Conservation (phyloP, 768 basidiomycete genomes). For the Amanita brunnescens region DNA sequence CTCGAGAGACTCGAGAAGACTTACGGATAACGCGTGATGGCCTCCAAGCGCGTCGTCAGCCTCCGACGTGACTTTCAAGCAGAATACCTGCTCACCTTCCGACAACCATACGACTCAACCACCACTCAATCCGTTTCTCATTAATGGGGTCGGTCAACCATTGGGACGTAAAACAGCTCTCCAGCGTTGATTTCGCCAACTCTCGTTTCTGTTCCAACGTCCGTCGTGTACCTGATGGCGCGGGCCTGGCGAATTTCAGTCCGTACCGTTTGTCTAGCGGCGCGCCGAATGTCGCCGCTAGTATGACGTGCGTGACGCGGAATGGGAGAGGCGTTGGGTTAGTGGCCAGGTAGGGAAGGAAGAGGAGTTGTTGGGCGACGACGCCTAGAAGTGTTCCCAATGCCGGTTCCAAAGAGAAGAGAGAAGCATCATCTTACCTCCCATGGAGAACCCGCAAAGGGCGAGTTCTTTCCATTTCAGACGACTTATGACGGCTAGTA, state of each 20-base stretch:
- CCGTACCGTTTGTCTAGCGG: background rate
- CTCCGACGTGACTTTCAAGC: background rate
- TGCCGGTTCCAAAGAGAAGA: no score
- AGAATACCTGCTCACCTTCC: background rate
- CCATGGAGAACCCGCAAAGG: slow-evolving; percentile 45
- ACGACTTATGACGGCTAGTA: slow-evolving; percentile 27
- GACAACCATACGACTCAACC: slow-evolving; percentile 20
- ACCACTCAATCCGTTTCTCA: slow-evolving; percentile 16
- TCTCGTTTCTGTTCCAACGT: slow-evolving; percentile 24
- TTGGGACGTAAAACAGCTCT: slow-evolving; percentile 23
- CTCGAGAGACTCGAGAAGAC: background rate
- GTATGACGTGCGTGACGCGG: slow-evolving; percentile 31
- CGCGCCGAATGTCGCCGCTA: slow-evolving; percentile 26
- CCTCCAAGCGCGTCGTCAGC: background rate
- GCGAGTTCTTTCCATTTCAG: slow-evolving; percentile 34
- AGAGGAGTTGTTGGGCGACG: slow-evolving; percentile 34
- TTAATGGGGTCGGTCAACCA: slow-evolving; percentile 18
- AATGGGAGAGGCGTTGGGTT: slow-evolving; percentile 29
- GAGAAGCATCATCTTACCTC: slow-evolving; percentile 28
- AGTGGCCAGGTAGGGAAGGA: slow-evolving; percentile 30
- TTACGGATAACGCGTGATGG: background rate
- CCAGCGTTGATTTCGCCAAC: slow-evolving; percentile 20
- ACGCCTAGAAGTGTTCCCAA: slow-evolving; percentile 21
- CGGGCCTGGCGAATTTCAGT: slow-evolving; percentile 3
- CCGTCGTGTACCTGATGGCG: slow-evolving; percentile 15